phyloP scores from a whole-genome alignment of 805 yeast species.

The Schizosaccharomyces cryophilus region DNA sequence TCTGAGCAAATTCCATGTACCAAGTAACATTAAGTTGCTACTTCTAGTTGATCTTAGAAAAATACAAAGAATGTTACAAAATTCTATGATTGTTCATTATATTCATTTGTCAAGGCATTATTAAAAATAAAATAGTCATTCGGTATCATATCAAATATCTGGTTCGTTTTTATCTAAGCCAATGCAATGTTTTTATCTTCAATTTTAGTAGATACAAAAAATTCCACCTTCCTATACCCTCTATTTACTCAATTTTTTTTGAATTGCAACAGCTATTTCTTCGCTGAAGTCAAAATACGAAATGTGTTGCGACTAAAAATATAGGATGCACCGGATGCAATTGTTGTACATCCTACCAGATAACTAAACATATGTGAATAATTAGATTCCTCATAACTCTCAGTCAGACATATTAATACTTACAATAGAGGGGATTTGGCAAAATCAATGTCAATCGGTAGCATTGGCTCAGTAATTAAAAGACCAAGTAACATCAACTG shows the following conservation, averaged over 20 bases:
- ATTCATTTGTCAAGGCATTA: no score
- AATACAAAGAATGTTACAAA: no score
- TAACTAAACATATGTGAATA: constrained; percentile 5
- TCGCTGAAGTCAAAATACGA: background rate
- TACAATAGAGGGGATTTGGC: background rate
- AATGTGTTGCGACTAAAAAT: background rate
- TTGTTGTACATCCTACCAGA: background rate
- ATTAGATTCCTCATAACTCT: constrained; percentile 9
- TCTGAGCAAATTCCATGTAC: no score
- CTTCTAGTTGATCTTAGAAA: no score
- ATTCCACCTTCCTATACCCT: no score
- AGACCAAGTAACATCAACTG: constrained; percentile 75
- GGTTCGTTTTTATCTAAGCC: no score
- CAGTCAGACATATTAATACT: background rate
- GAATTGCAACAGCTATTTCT: background rate
- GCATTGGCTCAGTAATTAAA: constrained; percentile 31
- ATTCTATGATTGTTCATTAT: no score
- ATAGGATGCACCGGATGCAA: background rate
- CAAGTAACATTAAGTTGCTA: no score
- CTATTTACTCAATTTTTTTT: background rate
- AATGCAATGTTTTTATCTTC: no score
- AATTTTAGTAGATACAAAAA: no score
- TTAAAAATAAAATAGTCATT: no score
- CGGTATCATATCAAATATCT: no score
- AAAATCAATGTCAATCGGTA: constrained; percentile 15